Conservation (phyloP, 495 filamentous ascomycete genomes). For the Hypoxylon fuscum region DNA sequence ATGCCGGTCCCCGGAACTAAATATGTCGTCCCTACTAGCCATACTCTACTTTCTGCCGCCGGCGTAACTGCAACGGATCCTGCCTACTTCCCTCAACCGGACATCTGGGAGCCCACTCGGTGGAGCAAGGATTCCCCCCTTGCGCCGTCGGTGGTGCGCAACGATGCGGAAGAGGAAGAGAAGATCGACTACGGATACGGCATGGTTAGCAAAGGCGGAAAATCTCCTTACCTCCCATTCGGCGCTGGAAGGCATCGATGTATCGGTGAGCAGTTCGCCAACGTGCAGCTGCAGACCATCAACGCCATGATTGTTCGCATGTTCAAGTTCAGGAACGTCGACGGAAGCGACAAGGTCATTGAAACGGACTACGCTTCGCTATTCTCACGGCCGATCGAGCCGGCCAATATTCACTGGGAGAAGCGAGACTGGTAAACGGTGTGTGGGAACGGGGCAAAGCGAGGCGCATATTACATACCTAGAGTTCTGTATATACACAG, state of each 20-base stretch:
- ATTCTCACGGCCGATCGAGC: conserved; percentile 69
- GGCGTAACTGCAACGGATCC: conserved; percentile 75
- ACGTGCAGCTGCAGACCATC: conserved; percentile 88
- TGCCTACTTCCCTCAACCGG: conserved; percentile 82
- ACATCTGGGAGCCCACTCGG: conserved; percentile 85
- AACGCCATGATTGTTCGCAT: conserved; percentile 78
- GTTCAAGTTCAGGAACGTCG: conserved; percentile 77
- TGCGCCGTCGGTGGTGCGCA: conserved; percentile 55
- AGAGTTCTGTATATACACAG: conserved; percentile 38
- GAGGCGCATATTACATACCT: conserved; percentile 15
- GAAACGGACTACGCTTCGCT: conserved; percentile 86
- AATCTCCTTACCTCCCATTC: conserved; percentile 91
- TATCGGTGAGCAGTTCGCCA: conserved; percentile 97
- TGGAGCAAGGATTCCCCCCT: conserved; percentile 70
- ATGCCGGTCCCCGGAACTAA: conserved; percentile 81
- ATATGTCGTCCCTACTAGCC: conserved; percentile 77
- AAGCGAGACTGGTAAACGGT: conserved; percentile 50
- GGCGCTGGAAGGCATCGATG: conserved; percentile 93
- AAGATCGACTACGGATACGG: conserved; percentile 94
- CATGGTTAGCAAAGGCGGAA: conserved; percentile 85
- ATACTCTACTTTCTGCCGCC: conserved; percentile 82
- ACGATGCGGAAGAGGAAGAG: conserved; percentile 71
- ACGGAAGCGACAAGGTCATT: conserved; percentile 72
- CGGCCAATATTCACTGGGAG: conserved; percentile 73
- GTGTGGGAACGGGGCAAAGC: background rate